phyloP scores from a whole-genome alignment of 2,329 filamentous ascomycete species.

The Clonostachys rhizophaga region DNA sequence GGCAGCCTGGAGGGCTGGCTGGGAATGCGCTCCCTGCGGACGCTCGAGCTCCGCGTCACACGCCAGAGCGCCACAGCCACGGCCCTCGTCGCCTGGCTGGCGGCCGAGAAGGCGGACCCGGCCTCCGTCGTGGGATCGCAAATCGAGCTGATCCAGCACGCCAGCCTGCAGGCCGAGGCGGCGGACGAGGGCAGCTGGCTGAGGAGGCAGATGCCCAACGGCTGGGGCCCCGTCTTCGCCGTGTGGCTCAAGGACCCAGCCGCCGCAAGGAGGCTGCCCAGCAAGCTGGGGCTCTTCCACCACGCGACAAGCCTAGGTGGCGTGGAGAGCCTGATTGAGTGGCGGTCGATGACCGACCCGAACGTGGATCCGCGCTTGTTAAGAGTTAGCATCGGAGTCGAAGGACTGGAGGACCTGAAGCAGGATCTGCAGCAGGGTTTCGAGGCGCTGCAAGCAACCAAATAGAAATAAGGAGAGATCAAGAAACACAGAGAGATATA shows the following conservation, averaged over 20 bases:
- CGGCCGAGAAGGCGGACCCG: background rate
- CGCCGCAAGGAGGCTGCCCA: constrained; percentile 66
- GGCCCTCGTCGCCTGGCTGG: constrained; percentile 68
- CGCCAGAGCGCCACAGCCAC: constrained; percentile 70
- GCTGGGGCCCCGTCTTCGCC: constrained; percentile 85
- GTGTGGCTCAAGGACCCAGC: constrained; percentile 58
- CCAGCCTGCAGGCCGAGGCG: constrained; percentile 68
- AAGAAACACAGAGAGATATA: too few relatives aligned
- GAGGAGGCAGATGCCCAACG: constrained; percentile 81
- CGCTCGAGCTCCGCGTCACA: constrained; percentile 76
- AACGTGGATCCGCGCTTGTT: constrained; percentile 68
- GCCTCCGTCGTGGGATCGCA: constrained; percentile 33
- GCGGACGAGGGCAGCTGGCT: constrained; percentile 64
- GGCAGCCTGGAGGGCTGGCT: constrained; percentile 91
- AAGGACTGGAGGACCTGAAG: constrained; percentile 79
- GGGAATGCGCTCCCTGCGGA: constrained; percentile 79
- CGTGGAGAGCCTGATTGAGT: constrained; percentile 94
- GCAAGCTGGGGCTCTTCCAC: constrained; percentile 77
- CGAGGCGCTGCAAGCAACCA: constrained; percentile 35
- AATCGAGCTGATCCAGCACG: constrained; percentile 66
- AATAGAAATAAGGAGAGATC: too few relatives aligned
- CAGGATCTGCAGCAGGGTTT: constrained; percentile 69
- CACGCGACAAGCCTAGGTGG: constrained; percentile 93
- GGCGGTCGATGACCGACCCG: constrained; percentile 83
- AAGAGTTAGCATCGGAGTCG: constrained; percentile 81